Evolutionary conservation across 1,284 basidiomycete species (phyloP).

Genomic region (Abortiporus biennis): DNA sequence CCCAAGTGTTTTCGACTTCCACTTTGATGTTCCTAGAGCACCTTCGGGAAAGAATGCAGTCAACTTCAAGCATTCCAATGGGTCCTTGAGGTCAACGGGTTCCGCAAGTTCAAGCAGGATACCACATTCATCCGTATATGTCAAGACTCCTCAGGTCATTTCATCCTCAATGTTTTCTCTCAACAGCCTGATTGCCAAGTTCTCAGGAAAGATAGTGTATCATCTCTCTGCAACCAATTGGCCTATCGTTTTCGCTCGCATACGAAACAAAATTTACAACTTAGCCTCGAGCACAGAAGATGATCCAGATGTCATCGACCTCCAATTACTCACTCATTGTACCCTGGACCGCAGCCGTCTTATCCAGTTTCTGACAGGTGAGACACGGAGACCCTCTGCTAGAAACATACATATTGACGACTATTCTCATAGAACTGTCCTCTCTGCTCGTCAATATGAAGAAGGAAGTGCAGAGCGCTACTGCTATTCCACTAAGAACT

Average conservation of each 20-base stretch:
- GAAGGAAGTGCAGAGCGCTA: conserved; percentile 65
- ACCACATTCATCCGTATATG: conserved; percentile 57
- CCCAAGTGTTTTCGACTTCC: not conserved
- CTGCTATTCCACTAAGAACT: conserved; percentile 70
- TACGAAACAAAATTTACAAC: conserved; percentile 67
- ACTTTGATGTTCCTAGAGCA: not conserved
- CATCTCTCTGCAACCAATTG: conserved; percentile 90
- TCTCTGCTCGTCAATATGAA: conserved; percentile 84
- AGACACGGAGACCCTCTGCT: conserved; percentile 11
- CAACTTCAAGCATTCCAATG: conserved; percentile 3
- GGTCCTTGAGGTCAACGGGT: conserved; percentile 35
- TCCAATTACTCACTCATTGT: conserved; percentile 71
- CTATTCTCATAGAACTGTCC: conserved; percentile 56
- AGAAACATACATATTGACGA: not conserved
- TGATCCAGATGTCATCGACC: conserved; percentile 61
- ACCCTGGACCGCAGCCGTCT: conserved; percentile 62
- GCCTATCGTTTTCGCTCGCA: conserved; percentile 70
- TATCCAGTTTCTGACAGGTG: conserved; percentile 62
- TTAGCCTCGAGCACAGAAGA: conserved; percentile 51
- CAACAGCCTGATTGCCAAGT: conserved; percentile 59
- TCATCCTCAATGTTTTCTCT: conserved; percentile 52
- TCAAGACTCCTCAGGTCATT: conserved; percentile 62
- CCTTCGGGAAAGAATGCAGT: not conserved
- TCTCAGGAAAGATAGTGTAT: conserved; percentile 77
- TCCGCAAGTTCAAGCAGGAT: conserved; percentile 29